These are phyloP conservation scores for Aspergillus costaricaensis DNA, from an alignment of 2,329 filamentous ascomycete species.

Conservation along the genomic window DNA sequence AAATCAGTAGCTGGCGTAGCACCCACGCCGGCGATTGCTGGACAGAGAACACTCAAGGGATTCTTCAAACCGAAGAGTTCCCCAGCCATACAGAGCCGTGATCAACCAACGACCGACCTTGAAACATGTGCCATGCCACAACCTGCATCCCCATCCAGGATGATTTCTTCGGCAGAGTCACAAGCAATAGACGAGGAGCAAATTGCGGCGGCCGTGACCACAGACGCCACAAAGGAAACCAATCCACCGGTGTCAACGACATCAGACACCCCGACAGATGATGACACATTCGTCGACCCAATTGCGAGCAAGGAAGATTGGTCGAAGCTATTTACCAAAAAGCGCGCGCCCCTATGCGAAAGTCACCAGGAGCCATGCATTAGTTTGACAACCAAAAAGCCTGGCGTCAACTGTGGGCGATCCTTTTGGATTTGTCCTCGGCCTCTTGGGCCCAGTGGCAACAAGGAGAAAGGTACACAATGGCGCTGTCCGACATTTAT, in stretches of 20 bases:
- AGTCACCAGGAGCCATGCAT: conserved; percentile 82
- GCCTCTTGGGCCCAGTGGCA: conserved; percentile 81
- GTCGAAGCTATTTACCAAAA: conserved; percentile 78
- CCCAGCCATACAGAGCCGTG: not conserved
- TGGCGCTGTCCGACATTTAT: conserved; percentile 89
- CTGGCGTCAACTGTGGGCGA: conserved; percentile 74
- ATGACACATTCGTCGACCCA: conserved; percentile 62
- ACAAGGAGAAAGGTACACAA: conserved; percentile 79
- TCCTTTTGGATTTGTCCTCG: conserved; percentile 70
- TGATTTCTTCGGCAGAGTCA: not conserved
- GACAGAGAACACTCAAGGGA: conserved; percentile 68
- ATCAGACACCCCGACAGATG: conserved; percentile 33
- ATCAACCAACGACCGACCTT: not conserved
- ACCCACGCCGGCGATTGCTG: conserved; percentile 40
- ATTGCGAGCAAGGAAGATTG: conserved; percentile 77
- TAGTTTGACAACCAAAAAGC: conserved; percentile 80
- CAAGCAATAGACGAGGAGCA: not conserved
- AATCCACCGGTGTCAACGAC: conserved; percentile 11
- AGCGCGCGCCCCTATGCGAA: conserved; percentile 75
- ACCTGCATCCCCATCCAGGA: not conserved
- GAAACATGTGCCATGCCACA: not conserved
- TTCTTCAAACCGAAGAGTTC: conserved; percentile 70
- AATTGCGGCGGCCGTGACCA: not conserved
- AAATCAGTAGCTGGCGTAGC: conserved; percentile 45
- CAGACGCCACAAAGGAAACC: not conserved